Evolutionary conservation across 208 protist genomes (phyloP), one percentile per base, ranked within the genome.

Genomic region (Crithidia brevicula): DNA sequence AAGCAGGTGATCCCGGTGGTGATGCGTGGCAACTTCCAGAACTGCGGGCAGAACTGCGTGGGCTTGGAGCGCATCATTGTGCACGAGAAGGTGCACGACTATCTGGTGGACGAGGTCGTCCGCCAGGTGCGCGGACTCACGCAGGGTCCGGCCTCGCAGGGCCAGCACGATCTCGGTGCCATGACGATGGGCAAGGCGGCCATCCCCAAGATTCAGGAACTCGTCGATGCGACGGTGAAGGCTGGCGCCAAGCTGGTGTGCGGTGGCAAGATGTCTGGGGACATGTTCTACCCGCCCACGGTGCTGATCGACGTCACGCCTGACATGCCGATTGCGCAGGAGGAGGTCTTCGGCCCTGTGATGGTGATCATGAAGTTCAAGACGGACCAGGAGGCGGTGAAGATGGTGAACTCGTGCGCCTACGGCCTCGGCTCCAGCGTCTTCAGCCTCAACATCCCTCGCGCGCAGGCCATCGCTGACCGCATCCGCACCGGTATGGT

Each of bases 321-420:
- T 2, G 74, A 78, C 10, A 98, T 91, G 80, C 79, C 84, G 10
- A 98, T 98, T 54, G 89, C 91, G 9, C 77, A 96, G 67, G 94
- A 98, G 70, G 97, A 98, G 73, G 82, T 92, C 43, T 98, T 98
- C 74, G 97, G 97, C 34, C 97, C 97, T 20, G 86, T 98, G 22
- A 80, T 98, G 40, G 79, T 91, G 18, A 69, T 98, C 38, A 87
- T 98, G 77, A 88, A 88, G 63, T 98, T 95, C 74, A 81, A 77
- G 22, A 85, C 65, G 8, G 94, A 98, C 69, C 75, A 93, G 23
- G 89, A 98, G 43, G 89, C 89, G 0, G 82, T 98, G 53, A 46
- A 79, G 31, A 72, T 97, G 20, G 95, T 94, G 10, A 98, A 98
- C 71, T 60, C 73, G 13, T 96, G 90, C 60, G 81, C 81, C 9